A percentile compares a stretch with the other conserved stretches of the same genome.
Conservation (phyloP, 2,329 filamentous ascomycete species). For the Elsinoe australis region DNA sequence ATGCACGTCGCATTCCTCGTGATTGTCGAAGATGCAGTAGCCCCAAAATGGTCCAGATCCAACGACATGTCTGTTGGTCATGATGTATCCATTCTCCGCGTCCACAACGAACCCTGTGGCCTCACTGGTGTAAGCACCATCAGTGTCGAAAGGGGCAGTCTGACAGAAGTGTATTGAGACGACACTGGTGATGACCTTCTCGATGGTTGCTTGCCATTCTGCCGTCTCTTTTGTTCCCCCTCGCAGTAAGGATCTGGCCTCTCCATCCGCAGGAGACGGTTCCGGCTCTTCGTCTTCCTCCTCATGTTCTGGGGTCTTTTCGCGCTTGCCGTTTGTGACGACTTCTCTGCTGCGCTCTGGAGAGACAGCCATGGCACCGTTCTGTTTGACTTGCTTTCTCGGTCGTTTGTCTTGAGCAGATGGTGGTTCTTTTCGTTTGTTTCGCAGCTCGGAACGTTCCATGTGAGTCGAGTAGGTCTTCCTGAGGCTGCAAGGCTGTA, state of each 20-base stretch:
- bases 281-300: conserved; percentile 39
- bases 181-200: conserved; percentile 86
- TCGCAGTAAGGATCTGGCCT: conserved; percentile 33
- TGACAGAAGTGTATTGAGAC: conserved; percentile 99
- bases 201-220: conserved; percentile 94
- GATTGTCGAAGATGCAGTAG: conserved; percentile 97
- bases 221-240: conserved; percentile 55
- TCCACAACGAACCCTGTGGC: conserved; percentile 97
- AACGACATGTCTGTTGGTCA: conserved; percentile 68
- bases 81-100: conserved; percentile 69
- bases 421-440: conserved; percentile 34
- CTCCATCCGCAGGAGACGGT: conserved; percentile 4
- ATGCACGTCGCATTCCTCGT: conserved; percentile 89
- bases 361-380: conserved; percentile 12
- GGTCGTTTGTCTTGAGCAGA: conserved; percentile 28
- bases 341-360: conserved; percentile 14
- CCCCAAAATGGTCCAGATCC: conserved; percentile 95
- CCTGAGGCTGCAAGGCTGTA: neutral
- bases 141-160: conserved; percentile 97
- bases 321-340: conserved; percentile 23
- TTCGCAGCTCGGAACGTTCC: conserved; percentile 10
- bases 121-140: conserved; percentile 84
- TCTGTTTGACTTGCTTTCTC: conserved; percentile 27
- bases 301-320: conserved; percentile 30
- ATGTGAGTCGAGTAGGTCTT: conserved; percentile 12